A percentile compares a stretch with the other conserved stretches of the same genome.
Conservation (phyloP, 768 basidiomycete species). For the Clavulina sp. region DNA sequence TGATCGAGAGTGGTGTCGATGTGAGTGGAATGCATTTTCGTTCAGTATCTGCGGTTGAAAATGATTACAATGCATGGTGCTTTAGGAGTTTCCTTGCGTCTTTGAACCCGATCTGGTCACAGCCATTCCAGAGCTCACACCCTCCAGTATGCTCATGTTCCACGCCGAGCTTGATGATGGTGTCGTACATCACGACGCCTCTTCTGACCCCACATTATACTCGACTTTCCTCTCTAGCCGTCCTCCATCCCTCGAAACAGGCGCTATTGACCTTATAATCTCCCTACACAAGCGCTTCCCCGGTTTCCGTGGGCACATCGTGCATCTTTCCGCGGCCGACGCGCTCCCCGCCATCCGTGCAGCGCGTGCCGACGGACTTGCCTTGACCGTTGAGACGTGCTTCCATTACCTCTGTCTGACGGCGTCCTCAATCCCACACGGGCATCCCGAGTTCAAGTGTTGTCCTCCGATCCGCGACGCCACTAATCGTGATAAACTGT, state of each 20-base stretch:
- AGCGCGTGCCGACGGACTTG: constrained; percentile 41
- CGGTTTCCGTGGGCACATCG: constrained; percentile 71
- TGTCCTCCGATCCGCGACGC: constrained; percentile 79
- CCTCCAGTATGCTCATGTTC: constrained; percentile 61
- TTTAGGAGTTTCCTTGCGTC: constrained; percentile 84
- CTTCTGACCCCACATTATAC: constrained; percentile 40
- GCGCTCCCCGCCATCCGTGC: constrained; percentile 61
- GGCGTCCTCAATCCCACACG: constrained; percentile 53
- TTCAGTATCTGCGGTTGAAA: constrained; percentile 1
- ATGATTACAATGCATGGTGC: background rate
- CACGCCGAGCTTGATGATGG: constrained; percentile 72
- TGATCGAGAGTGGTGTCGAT: constrained; percentile 91
- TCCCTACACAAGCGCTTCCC: constrained; percentile 45
- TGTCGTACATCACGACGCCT: too few relatives aligned
- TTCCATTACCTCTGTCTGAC: constrained; percentile 86
- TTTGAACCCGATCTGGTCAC: constrained; percentile 42
- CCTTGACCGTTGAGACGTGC: constrained; percentile 88
- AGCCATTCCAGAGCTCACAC: constrained; percentile 55
- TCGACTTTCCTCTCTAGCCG: constrained; percentile 73
- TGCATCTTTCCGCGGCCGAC: constrained; percentile 77
- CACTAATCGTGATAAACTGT: constrained; percentile 55
- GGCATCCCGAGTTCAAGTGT: constrained; percentile 82
- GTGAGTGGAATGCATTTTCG: constrained; percentile 24
- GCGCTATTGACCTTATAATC: constrained; percentile 66
- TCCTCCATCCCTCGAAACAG: constrained; percentile 58